These are phyloP conservation scores for Geopyxis carbonaria DNA, from an alignment of 495 filamentous ascomycete species.

Conservation along the genomic window DNA sequence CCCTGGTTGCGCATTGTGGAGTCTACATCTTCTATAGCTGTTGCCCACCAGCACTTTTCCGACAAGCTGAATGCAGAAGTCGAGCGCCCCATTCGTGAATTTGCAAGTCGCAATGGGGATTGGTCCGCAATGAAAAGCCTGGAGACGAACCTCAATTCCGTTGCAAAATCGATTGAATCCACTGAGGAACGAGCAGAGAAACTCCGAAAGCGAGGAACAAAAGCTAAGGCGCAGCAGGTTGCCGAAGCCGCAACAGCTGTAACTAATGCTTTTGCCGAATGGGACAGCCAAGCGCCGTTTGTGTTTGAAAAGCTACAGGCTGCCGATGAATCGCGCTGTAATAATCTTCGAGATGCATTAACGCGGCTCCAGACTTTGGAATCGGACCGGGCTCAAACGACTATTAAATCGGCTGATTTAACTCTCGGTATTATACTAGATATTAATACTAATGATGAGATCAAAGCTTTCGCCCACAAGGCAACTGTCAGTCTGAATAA, in stretches of 20 bases:
- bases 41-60: slow-evolving; percentile 69
- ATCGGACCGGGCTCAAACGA: slow-evolving; percentile 68
- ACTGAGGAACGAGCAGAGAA: slow-evolving; percentile 82
- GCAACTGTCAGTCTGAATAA: slow-evolving; percentile 28
- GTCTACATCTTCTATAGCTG: slow-evolving; percentile 60
- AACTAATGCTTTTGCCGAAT: slow-evolving; percentile 63
- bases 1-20: slow-evolving; percentile 86
- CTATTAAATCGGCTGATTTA: slow-evolving; percentile 56
- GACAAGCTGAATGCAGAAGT: slow-evolving; percentile 80
- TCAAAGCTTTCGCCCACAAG: slow-evolving; percentile 57
- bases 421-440: slow-evolving; percentile 76
- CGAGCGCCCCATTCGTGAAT: slow-evolving; percentile 65
- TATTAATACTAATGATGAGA: slow-evolving; percentile 73
- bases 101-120: slow-evolving; percentile 51
- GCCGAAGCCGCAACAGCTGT: slow-evolving; percentile 56
- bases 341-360: slow-evolving; percentile 79
- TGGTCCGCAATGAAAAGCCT: slow-evolving; percentile 72
- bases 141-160: slow-evolving; percentile 55
- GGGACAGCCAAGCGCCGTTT: slow-evolving; percentile 91
- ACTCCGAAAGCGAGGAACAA: slow-evolving; percentile 59
- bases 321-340: slow-evolving; percentile 72
- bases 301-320: slow-evolving; percentile 90
- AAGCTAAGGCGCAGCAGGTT: slow-evolving; percentile 63
- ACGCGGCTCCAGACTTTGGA: slow-evolving; percentile 90
- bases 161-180: slow-evolving; percentile 71